These are phyloP conservation scores for Rubus parviflorus DNA, from an alignment of 306 rosid genomes.

Conservation along the genomic window DNA sequence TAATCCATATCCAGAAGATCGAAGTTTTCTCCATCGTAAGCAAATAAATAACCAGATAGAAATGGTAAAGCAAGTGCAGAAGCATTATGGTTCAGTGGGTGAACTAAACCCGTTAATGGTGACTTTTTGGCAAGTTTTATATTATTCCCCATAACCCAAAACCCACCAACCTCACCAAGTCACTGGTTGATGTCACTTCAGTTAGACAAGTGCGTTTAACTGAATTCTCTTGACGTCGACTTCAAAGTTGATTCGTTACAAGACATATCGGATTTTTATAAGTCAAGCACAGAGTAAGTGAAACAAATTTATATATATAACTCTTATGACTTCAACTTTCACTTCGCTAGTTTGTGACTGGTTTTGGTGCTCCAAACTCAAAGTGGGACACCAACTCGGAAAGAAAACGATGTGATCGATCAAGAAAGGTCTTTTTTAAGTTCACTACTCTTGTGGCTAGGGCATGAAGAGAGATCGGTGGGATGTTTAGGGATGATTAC, in stretches of 20 bases:
- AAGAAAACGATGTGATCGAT: neutral
- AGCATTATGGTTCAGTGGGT: slow-evolving; percentile 61
- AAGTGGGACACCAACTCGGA: slow-evolving; percentile 57
- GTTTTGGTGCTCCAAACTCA: slow-evolving; percentile 47
- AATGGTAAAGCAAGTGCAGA: slow-evolving; percentile 11
- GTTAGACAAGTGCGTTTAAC: slow-evolving; percentile 63
- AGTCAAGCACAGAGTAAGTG: slow-evolving; percentile 6
- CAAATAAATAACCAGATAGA: slow-evolving; percentile 5
- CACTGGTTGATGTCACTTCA: slow-evolving; percentile 40
- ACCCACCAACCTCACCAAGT: slow-evolving; percentile 75
- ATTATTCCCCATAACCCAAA: slow-evolving; percentile 14
- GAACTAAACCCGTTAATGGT: slow-evolving; percentile 67
- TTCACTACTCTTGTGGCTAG: neutral
- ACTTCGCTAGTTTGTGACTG: slow-evolving; percentile 1
- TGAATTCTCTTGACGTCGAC: slow-evolving; percentile 40
- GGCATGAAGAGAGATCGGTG: no score
- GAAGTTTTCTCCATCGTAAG: slow-evolving; percentile 3
- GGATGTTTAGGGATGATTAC: no score
- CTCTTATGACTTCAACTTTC: neutral
- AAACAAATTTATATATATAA: neutral
- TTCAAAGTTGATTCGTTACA: slow-evolving; percentile 21
- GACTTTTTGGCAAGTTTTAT: neutral
- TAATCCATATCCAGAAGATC: neutral
- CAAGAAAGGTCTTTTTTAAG: neutral
- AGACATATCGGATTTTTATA: neutral